phyloP scores from a whole-genome alignment of 768 basidiomycete species.

The Serendipita sp. region DNA sequence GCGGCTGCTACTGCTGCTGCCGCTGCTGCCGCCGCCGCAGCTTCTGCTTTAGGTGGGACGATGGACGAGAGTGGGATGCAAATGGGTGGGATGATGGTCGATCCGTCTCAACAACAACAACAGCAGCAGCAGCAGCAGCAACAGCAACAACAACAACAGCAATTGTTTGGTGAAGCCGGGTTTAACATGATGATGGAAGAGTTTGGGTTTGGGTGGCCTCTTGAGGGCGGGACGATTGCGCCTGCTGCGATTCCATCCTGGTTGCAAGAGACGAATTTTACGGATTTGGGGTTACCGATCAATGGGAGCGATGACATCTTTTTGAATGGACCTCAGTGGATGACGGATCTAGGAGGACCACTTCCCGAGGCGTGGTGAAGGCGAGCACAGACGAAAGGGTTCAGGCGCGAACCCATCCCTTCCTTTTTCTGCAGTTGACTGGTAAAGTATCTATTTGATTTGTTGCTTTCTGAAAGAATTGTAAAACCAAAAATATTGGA shows the following conservation, averaged over 20 bases:
- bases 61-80: constrained; percentile 12
- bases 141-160: neutral
- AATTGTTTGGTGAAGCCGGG: constrained; percentile 8
- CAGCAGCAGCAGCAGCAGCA: neutral
- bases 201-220: constrained; percentile 59
- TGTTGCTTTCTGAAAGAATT: too few relatives aligned
- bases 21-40: neutral
- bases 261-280: constrained; percentile 84
- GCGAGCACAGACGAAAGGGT: too few relatives aligned
- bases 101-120: constrained; percentile 10
- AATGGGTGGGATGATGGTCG: neutral
- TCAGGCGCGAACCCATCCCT: too few relatives aligned
- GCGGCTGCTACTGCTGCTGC: constrained; percentile 7
- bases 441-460: too few relatives aligned
- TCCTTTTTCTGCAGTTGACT: too few relatives aligned
- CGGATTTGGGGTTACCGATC: constrained; percentile 78
- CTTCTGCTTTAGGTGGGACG: constrained; percentile 5
- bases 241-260: constrained; percentile 74
- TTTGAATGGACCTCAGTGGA: constrained; percentile 21
- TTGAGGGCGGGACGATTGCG: constrained; percentile 41
- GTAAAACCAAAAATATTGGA: too few relatives aligned
- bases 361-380: constrained; percentile 7
- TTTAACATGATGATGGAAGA: constrained; percentile 57
- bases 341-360: constrained; percentile 4
- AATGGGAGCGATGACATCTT: constrained; percentile 89